Evolutionary conservation across 2,329 filamentous ascomycete species (phyloP), one percentile per base, ranked within the genome.

Genomic region (Escovopsis weberi): DNA sequence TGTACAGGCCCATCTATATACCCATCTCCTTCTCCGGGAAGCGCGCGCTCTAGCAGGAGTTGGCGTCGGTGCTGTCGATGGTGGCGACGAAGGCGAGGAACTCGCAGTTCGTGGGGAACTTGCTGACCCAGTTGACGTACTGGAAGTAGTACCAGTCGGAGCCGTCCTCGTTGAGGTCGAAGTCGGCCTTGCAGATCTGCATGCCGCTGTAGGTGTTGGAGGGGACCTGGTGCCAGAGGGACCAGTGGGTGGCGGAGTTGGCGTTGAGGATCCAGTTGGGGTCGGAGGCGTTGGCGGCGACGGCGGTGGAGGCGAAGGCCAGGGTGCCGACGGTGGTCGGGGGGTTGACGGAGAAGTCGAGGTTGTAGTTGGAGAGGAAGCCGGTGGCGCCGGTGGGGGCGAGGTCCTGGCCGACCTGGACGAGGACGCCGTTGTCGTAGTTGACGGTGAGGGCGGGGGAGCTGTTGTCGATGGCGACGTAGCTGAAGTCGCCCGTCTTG

Each of bases 91-190:
- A 34, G 2, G 43, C 43, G 12, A 44, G 39, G 10, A 44, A 41
- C 15, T 44, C 43, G 32, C 43, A 44, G 3, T 41, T 32, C 9
- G 33, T 19, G 5, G 39, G 43, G 26, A 35, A 45, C 30, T 42
- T 41, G 4, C 35, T n/a, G 4, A 39, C 36, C 43, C 43, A 45
- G 28, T 45, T 39, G 35, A 45, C 43, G 35, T 45, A 45, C 26
- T 45, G 43, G 33, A 45, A 45, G 18, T 45, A 45, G 6, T 45
- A 42, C 43, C 43, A 45, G 15, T 39, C 39, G 26, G 39, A 41
- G 5, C 39, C 43, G 26, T 45, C 43, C 6, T 42, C 43, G 6
- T 45, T 45, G 2, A 45, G 43, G 9, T 45, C 43, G 18, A 45
- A 45, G 18, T 45, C 39, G 36, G 43, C 43, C n/a, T 45, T 39